Evolutionary conservation across 257 asterid species (phyloP).

Genomic region (Solanum megistacrolobum): DNA sequence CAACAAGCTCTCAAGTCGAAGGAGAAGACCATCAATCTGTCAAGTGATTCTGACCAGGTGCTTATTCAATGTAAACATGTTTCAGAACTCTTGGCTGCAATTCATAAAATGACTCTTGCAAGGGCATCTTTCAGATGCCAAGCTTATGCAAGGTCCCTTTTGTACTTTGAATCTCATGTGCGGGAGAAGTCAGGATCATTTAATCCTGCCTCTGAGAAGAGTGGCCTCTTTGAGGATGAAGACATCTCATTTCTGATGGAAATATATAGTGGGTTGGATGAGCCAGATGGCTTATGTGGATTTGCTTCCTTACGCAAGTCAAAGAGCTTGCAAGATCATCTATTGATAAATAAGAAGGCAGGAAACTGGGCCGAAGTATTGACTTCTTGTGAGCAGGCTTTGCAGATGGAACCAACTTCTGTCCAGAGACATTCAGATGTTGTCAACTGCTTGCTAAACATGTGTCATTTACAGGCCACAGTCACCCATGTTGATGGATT

Average conservation of each 20-base stretch:
- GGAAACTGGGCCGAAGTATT: conserved; percentile 99
- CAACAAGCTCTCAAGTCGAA: conserved; percentile 48
- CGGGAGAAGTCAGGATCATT: conserved; percentile 81
- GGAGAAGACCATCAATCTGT: conserved; percentile 32
- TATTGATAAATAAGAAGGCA: conserved; percentile 78
- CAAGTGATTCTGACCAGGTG: conserved; percentile 43
- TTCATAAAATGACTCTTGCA: conserved; percentile 88
- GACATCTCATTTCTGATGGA: conserved; percentile 90
- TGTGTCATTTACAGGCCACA: conserved; percentile 93
- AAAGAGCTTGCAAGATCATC: conserved; percentile 73
- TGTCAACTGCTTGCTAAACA: conserved; percentile 85
- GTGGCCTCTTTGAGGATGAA: conserved; percentile 77
- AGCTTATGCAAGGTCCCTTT: conserved; percentile 89
- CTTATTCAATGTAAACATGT: conserved; percentile 77
- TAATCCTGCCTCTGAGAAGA: conserved; percentile 82
- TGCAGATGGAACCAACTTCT: conserved; percentile 85
- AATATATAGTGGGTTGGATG: conserved; percentile 82
- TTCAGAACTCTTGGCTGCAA: conserved; percentile 69
- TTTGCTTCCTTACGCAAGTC: conserved; percentile 85
- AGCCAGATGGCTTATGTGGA: conserved; percentile 95
- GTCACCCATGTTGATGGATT: conserved; percentile 94
- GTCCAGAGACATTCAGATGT: conserved; percentile 90
- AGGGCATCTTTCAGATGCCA: conserved; percentile 94
- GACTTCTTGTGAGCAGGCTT: conserved; percentile 92
- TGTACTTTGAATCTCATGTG: conserved; percentile 84